A percentile compares a stretch with the other conserved stretches of the same genome.
Evolutionary conservation across 1,284 basidiomycete species (phyloP).

Genomic region (Sporisorium exsertum): DNA sequence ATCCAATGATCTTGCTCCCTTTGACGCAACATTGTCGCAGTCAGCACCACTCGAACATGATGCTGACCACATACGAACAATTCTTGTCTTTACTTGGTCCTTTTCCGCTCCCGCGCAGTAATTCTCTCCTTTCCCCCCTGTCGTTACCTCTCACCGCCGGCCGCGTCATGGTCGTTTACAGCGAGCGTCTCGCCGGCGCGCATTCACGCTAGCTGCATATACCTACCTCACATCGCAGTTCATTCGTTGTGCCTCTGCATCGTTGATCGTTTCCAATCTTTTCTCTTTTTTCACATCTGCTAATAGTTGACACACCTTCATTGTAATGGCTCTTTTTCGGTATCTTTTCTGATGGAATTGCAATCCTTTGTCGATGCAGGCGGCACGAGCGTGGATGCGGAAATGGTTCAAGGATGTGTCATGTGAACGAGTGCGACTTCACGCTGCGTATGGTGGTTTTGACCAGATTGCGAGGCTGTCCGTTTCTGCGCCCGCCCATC

Average conservation of each 20-base stretch:
- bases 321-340: conserved; percentile 36
- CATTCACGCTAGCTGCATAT: conserved; percentile 24
- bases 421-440: background rate
- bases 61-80: conserved; percentile 25
- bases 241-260: conserved; percentile 5
- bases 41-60: conserved; percentile 1
- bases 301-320: conserved; percentile 15
- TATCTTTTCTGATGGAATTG: conserved; percentile 20
- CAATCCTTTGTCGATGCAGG: conserved; percentile 4
- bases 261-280: background rate
- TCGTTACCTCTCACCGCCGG: conserved; percentile 3
- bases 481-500: background rate
- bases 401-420: background rate
- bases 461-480: conserved; percentile 19
- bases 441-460: conserved; percentile 22
- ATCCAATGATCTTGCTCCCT: background rate
- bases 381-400: background rate
- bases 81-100: conserved; percentile 9
- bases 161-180: background rate
- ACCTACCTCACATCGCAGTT: conserved; percentile 26
- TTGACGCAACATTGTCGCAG: conserved; percentile 15
- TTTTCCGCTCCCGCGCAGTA: background rate
- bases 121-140: conserved; percentile 2
- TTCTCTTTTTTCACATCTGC: background rate
- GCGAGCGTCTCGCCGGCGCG: background rate